phyloP scores from a whole-genome alignment of 78 protist genomes.

The Speleostelium caveatum region DNA sequence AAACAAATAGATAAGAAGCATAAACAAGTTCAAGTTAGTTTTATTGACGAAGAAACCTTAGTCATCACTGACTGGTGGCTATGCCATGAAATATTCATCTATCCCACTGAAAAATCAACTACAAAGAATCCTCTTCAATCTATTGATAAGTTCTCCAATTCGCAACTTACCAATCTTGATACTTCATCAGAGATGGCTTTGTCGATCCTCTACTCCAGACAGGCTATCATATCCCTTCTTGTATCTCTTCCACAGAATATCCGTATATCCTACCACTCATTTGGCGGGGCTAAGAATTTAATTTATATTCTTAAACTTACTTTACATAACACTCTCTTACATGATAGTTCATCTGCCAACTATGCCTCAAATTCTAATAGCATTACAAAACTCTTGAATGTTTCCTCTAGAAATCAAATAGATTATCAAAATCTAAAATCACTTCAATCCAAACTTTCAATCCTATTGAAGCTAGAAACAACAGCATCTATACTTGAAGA shows the following conservation, averaged over 20 bases:
- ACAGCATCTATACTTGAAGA: neutral
- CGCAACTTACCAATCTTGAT: slow-evolving; percentile 45
- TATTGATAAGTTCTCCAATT: slow-evolving; percentile 44
- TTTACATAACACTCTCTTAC: slow-evolving; percentile 14
- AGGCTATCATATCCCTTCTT: slow-evolving; percentile 39
- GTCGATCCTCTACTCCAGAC: slow-evolving; percentile 50
- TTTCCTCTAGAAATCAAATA: slow-evolving; percentile 4
- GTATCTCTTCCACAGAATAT: slow-evolving; percentile 18
- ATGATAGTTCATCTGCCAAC: slow-evolving; percentile 30
- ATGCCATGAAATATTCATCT: slow-evolving; percentile 37
- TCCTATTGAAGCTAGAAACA: slow-evolving; percentile 23
- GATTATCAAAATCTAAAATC: slow-evolving; percentile 20
- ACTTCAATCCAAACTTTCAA: slow-evolving; percentile 32
- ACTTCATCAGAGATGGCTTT: slow-evolving; percentile 56
- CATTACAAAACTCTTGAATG: slow-evolving; percentile 40
- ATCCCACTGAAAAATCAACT: slow-evolving; percentile 8
- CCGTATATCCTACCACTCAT: slow-evolving; percentile 15
- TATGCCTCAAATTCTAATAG: neutral
- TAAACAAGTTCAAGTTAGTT: slow-evolving; percentile 28
- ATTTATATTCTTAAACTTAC: slow-evolving; percentile 55
- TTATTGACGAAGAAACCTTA: slow-evolving; percentile 49
- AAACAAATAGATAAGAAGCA: slow-evolving; percentile 56
- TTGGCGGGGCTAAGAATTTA: slow-evolving; percentile 71
- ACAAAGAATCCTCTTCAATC: slow-evolving; percentile 29
- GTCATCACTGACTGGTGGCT: slow-evolving; percentile 63